A percentile compares a stretch with the other conserved stretches of the same genome.
These are phyloP conservation scores for Didymella exigua DNA, from an alignment of 2,329 filamentous ascomycete species.

Conservation along the genomic window DNA sequence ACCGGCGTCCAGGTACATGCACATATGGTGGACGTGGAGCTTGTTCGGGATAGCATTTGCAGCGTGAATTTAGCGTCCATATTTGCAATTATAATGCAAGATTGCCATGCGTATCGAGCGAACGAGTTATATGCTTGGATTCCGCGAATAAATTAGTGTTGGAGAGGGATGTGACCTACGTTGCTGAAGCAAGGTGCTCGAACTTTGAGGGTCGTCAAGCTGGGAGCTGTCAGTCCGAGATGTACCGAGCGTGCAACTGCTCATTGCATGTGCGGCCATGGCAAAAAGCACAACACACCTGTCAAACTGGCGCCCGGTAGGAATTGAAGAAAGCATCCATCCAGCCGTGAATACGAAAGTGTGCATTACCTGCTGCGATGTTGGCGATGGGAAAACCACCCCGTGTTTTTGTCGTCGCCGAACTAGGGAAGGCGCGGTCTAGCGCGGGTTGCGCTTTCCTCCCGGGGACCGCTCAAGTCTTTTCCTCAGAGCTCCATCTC, in stretches of 20 bases:
- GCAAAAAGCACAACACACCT: background rate
- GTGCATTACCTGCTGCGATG: background rate
- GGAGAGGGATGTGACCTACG: background rate
- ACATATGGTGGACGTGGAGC: background rate
- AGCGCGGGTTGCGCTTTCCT: constrained; percentile 35
- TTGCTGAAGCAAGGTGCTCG: background rate
- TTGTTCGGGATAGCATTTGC: constrained; percentile 9
- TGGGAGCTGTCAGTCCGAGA: constrained; percentile 1
- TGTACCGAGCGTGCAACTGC: background rate
- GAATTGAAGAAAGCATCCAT: background rate
- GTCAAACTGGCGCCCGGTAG: background rate
- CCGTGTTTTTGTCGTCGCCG: constrained; percentile 12
- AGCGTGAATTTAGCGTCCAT: constrained; percentile 12
- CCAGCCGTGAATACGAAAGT: background rate
- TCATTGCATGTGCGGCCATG: background rate
- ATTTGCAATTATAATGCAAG: background rate
- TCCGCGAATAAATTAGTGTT: too few relatives aligned
- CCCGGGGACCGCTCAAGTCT: constrained; percentile 33
- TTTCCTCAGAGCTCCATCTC: constrained; percentile 39
- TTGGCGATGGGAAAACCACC: constrained; percentile 1
- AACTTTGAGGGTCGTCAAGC: background rate
- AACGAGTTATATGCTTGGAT: too few relatives aligned
- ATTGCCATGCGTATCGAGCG: too few relatives aligned
- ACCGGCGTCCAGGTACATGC: constrained; percentile 16
- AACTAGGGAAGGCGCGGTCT: constrained; percentile 29